phyloP scores from a whole-genome alignment of 2,329 filamentous ascomycete genomes.

The Neofusicoccum ribis region DNA sequence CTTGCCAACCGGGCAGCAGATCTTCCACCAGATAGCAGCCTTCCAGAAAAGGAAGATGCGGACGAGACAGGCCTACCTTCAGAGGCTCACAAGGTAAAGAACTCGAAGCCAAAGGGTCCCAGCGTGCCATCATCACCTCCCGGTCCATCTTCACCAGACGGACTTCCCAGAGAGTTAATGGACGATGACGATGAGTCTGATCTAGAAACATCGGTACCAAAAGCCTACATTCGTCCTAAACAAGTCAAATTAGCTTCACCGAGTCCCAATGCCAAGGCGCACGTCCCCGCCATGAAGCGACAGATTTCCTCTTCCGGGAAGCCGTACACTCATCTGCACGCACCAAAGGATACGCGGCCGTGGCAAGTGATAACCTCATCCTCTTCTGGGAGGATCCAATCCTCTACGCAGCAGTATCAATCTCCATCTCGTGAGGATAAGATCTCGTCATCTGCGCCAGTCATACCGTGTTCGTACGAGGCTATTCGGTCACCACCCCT shows the following conservation, averaged over 20 bases:
- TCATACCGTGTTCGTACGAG: background rate
- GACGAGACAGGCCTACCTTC: background rate
- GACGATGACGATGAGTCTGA: background rate
- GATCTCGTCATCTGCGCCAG: background rate
- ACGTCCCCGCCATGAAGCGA: background rate
- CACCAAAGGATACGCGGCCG: background rate
- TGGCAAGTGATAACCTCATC: background rate
- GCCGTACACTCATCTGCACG: background rate
- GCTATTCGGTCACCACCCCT: background rate
- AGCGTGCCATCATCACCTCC: background rate
- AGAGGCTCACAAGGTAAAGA: no score
- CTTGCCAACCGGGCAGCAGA: background rate
- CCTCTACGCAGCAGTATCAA: background rate
- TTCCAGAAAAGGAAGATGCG: background rate
- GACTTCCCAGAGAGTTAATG: background rate
- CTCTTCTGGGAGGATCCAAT: background rate
- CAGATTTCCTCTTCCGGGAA: background rate
- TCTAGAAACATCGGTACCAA: background rate
- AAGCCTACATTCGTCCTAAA: background rate
- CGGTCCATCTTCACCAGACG: no score
- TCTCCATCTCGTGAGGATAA: background rate
- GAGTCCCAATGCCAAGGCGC: background rate
- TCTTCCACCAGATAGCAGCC: conserved; percentile 2
- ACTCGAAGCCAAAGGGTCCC: no score
- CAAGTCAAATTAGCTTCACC: background rate